phyloP scores from a whole-genome alignment of 2,329 filamentous ascomycete species.

The Geosmithia morbida region DNA sequence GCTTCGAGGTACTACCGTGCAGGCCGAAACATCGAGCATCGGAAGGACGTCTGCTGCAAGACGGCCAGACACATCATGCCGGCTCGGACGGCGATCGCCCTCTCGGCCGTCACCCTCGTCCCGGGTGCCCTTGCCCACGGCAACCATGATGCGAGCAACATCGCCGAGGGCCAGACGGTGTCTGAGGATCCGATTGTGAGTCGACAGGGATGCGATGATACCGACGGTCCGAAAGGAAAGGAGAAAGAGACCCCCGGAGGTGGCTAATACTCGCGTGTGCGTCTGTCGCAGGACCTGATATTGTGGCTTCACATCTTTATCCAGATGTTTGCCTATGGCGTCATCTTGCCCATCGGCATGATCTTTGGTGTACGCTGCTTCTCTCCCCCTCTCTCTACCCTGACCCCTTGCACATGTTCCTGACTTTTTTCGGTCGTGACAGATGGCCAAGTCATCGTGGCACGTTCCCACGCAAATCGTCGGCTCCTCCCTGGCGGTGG shows the following conservation, averaged over 20 bases:
- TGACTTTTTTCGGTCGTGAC: constrained; percentile 2
- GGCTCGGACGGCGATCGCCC: not conserved
- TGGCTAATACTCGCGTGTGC: not conserved
- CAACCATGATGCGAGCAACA: constrained; percentile 27
- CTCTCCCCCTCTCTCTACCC: not conserved
- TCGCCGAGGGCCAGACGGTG: constrained; percentile 54
- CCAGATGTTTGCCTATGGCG: constrained; percentile 75
- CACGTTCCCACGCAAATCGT: constrained; percentile 79
- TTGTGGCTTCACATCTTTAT: constrained; percentile 91
- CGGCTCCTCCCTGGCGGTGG: constrained; percentile 59
- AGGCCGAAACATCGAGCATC: too few species aligned
- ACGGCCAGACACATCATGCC: not conserved
- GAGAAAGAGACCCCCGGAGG: constrained; percentile 17
- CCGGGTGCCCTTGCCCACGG: constrained; percentile 25
- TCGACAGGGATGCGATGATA: constrained; percentile 3
- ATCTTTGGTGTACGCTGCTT: constrained; percentile 61
- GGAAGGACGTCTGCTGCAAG: too few species aligned
- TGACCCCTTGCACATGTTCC: constrained; percentile 1
- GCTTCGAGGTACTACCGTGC: too few species aligned
- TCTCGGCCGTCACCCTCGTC: not conserved
- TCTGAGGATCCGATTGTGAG: constrained; percentile 62
- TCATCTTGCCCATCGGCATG: constrained; percentile 92
- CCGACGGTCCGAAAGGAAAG: not conserved
- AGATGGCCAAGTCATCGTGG: constrained; percentile 85
- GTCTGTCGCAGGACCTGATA: constrained; percentile 52